Conservation (phyloP, 2,329 filamentous ascomycete species). For the Curvularia sp. region DNA sequence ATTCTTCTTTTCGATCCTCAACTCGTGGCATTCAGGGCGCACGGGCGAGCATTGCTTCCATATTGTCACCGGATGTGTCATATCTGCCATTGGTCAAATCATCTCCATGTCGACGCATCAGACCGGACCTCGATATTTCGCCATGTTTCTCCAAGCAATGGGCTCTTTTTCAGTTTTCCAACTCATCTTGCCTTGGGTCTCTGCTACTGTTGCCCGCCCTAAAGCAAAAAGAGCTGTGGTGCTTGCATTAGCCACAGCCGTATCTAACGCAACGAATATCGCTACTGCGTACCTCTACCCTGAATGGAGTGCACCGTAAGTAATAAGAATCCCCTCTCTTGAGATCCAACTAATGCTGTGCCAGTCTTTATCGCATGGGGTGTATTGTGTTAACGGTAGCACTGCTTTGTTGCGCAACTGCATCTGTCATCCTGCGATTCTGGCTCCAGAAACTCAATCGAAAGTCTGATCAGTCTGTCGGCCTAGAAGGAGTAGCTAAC, state of each 20-base stretch:
- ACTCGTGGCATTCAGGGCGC: constrained; percentile 63
- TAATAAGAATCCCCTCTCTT: background rate
- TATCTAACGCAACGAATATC: constrained; percentile 46
- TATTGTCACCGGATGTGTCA: constrained; percentile 24
- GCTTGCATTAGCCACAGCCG: constrained; percentile 44
- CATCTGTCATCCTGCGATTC: constrained; percentile 23
- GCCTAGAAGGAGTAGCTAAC: constrained; percentile 25
- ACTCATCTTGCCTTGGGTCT: constrained; percentile 45
- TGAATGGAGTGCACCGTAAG: constrained; percentile 27
- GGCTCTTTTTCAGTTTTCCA: constrained; percentile 37
- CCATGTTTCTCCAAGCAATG: constrained; percentile 61
- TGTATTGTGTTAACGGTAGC: constrained; percentile 31
- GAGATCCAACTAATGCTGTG: rapidly evolving
- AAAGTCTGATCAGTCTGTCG: constrained; percentile 19
- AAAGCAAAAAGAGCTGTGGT: constrained; percentile 43
- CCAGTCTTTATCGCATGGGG: constrained; percentile 30
- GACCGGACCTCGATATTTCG: constrained; percentile 64
- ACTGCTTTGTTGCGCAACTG: constrained; percentile 22
- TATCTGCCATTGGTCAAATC: constrained; percentile 26
- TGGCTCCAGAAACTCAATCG: constrained; percentile 28
- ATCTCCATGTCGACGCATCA: constrained; percentile 58
- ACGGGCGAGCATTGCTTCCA: constrained; percentile 63
- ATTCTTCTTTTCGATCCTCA: constrained; percentile 62
- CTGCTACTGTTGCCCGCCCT: constrained; percentile 43
- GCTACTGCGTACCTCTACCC: constrained; percentile 41